A percentile compares a stretch with the other conserved stretches of the same genome.
These are phyloP conservation scores for Lentinula sp. DNA, from an alignment of 768 basidiomycete genomes.

Conservation along the genomic window DNA sequence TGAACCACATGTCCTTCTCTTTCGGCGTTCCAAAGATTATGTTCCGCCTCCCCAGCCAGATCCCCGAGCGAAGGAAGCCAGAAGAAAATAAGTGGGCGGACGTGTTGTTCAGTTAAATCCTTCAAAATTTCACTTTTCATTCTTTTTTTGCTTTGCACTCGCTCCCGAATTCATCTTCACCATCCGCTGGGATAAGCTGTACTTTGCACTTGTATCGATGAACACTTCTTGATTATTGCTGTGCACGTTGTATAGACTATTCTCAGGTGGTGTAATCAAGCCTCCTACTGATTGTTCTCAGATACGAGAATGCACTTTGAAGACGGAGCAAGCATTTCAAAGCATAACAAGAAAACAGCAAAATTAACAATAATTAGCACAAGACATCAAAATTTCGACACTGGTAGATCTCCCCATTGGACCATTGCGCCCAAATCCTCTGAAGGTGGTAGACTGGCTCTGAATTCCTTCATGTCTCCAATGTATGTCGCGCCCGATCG, in stretches of 20 bases:
- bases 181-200: neutral
- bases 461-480: conserved; percentile 62
- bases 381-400: conserved; percentile 37
- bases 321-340: neutral
- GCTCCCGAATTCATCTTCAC: neutral
- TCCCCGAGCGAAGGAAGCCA: conserved; percentile 27
- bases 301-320: too few species aligned
- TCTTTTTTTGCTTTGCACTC: neutral
- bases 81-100: conserved; percentile 31
- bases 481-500: conserved; percentile 52
- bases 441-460: conserved; percentile 46
- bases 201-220: neutral
- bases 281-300: too few species aligned
- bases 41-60: conserved; percentile 44
- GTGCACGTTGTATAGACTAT: neutral
- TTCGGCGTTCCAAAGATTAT: conserved; percentile 75
- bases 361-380: neutral
- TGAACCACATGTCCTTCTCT: conserved; percentile 90
- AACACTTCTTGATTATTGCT: neutral
- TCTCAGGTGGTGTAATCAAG: neutral
- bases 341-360: neutral
- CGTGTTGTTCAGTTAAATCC: conserved; percentile 6
- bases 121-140: neutral
- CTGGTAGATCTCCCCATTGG: conserved; percentile 68
- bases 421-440: conserved; percentile 62